These are phyloP conservation scores for Geranium brycei DNA, from an alignment of 345 rosid species.

Conservation along the genomic window DNA sequence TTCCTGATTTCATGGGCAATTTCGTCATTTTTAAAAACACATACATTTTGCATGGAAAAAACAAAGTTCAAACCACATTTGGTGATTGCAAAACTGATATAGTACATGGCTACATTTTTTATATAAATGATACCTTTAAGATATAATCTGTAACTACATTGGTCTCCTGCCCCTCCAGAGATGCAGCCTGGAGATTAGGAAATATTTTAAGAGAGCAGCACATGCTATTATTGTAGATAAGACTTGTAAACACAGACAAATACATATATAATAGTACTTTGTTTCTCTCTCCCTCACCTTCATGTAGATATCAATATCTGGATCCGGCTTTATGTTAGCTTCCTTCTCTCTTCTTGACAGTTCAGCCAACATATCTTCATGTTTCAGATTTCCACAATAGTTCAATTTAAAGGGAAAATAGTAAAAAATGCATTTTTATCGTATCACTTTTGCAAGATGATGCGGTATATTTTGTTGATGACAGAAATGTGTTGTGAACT, in stretches of 20 bases:
- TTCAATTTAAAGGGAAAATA: neutral
- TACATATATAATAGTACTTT: neutral
- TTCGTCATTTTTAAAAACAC: too few relatives aligned
- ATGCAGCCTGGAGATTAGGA: slow-evolving; percentile 40
- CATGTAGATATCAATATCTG: slow-evolving; percentile 75
- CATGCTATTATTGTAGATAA: neutral
- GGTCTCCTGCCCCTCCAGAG: slow-evolving; percentile 50
- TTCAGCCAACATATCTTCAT: slow-evolving; percentile 56
- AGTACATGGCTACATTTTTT: too few relatives aligned
- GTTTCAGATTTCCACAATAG: neutral
- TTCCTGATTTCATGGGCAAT: too few relatives aligned
- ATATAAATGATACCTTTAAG: slow-evolving; percentile 34
- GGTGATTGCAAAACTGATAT: too few relatives aligned
- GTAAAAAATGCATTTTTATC: too few relatives aligned
- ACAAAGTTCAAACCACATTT: too few relatives aligned
- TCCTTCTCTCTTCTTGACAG: slow-evolving; percentile 64
- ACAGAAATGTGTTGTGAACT: too few relatives aligned
- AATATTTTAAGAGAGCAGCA: neutral
- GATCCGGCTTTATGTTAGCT: slow-evolving; percentile 79
- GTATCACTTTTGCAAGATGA: too few relatives aligned
- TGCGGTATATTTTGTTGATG: too few relatives aligned
- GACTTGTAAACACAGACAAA: neutral
- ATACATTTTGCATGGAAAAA: too few relatives aligned
- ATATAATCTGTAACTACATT: slow-evolving; percentile 68
- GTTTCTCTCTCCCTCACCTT: slow-evolving; percentile 27